Evolutionary conservation across 129 eudicot genomes (phyloP), one percentile per base, ranked within the genome.

Genomic region (Flaveria sonorensis): DNA sequence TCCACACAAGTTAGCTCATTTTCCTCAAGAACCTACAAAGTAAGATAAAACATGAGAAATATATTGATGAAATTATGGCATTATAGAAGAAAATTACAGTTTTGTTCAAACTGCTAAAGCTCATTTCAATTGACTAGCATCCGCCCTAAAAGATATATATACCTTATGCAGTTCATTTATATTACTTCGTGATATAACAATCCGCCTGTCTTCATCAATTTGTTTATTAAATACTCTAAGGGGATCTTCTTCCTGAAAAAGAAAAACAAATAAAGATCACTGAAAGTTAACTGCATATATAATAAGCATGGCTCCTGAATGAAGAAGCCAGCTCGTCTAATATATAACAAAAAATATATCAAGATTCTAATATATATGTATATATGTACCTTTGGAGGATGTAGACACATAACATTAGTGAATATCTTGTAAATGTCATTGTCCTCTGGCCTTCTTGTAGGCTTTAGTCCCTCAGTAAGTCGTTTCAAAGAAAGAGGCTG

Each of bases 401-500:
- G 68, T 73, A 89, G 45, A 71, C 67, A 77, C 88, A 91, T 85
- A 72, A 95, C 85, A 67, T 91, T 92, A 12, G 90, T 83, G 79
- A 91, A 95, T 62, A 95, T 81, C 85, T 89, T 95, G 79, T 80
- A 92, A 71, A 91, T 86, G 12, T 92, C 99, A 39, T 84, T 77
- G 48, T 86, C 91, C 10, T 78, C 96, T 20, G 95, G 67, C 79
- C 85, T 88, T 76, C 82, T 91, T 32, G 82, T 70, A 10, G 87
- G 65, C 77, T 84, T 89, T 40, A 94, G 86, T 72, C 99, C 97
- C 83, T 95, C 99, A 0, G 96, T 81, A 63, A 95, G 97, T 81
- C 86, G 88, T 82, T 90, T 92, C 62, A 95, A 81, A 36, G 97
- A 82, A 46, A 89, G 94, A 78, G 99, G 96, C 99, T 95, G 96